Conservation (phyloP, 768 basidiomycete genomes). For the Trametes cingulata region DNA sequence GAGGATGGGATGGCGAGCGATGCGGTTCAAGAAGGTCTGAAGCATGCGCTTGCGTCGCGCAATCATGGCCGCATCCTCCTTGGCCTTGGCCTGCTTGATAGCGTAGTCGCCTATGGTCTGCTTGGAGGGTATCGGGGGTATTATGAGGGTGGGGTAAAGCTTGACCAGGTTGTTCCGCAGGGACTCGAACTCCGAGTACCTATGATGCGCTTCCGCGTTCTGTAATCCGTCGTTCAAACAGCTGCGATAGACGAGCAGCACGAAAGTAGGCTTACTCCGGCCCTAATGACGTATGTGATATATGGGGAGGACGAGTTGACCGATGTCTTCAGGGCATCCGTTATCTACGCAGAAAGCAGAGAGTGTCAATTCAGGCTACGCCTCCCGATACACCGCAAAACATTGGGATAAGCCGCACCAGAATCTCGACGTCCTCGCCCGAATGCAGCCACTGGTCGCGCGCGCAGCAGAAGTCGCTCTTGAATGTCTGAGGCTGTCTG, state of each 20-base stretch:
- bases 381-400: neutral
- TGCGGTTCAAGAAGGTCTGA: constrained; percentile 90
- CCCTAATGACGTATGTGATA: constrained; percentile 90
- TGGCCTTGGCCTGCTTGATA: constrained; percentile 93
- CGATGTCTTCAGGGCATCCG: constrained; percentile 93
- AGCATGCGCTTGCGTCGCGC: constrained; percentile 91
- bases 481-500: constrained; percentile 54
- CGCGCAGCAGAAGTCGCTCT: constrained; percentile 77
- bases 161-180: constrained; percentile 79
- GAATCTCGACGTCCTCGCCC: constrained; percentile 79
- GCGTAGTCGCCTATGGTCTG: constrained; percentile 96
- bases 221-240: constrained; percentile 32
- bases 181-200: constrained; percentile 98
- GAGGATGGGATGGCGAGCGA: constrained; percentile 89
- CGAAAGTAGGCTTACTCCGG: constrained; percentile 61
- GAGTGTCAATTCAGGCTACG: neutral
- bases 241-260: neutral
- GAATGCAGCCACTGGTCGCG: constrained; percentile 79
- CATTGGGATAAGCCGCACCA: constrained; percentile 46
- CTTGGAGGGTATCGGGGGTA: constrained; percentile 97
- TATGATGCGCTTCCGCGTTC: constrained; percentile 81
- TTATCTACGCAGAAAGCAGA: constrained; percentile 58
- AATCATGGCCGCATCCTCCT: constrained; percentile 93
- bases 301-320: constrained; percentile 87
- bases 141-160: constrained; percentile 93